phyloP scores from a whole-genome alignment of 345 rosid species.

The Pelargonium nanum region DNA sequence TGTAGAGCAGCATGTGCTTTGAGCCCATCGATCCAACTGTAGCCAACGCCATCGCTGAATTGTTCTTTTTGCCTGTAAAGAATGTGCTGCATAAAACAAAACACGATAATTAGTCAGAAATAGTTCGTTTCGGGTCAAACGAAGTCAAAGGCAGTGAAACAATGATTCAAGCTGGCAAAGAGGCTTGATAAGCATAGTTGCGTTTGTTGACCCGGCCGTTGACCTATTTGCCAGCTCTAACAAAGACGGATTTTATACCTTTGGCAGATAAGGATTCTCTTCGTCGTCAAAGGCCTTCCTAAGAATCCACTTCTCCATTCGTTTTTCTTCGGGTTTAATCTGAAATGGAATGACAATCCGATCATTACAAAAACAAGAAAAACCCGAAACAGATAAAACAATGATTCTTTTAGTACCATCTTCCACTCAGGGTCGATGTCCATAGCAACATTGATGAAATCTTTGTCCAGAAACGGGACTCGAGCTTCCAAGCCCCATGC shows the following conservation, averaged over 20 bases:
- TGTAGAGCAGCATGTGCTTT: conserved; percentile 67
- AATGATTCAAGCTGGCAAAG: too few species aligned
- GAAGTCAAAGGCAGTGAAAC: background rate
- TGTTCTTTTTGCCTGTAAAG: conserved; percentile 95
- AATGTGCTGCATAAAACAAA: conserved; percentile 45
- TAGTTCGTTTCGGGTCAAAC: background rate
- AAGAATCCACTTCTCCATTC: conserved; percentile 76
- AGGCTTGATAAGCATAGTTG: too few species aligned
- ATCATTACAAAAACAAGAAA: background rate
- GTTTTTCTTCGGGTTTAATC: conserved; percentile 60
- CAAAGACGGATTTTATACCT: conserved; percentile 29
- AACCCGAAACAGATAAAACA: background rate
- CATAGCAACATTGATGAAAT: conserved; percentile 73
- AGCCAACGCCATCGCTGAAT: conserved; percentile 95
- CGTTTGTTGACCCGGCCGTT: too few species aligned
- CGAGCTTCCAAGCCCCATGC: conserved; percentile 96
- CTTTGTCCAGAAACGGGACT: conserved; percentile 87
- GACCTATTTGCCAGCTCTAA: too few species aligned
- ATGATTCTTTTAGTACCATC: conserved; percentile 36
- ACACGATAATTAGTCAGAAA: conserved; percentile 7
- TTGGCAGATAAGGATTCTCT: conserved; percentile 76
- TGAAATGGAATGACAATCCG: conserved; percentile 14
- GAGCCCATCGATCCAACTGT: conserved; percentile 96
- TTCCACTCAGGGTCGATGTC: conserved; percentile 76
- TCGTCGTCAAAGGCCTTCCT: conserved; percentile 85